phyloP scores from a whole-genome alignment of 2,329 filamentous ascomycete species.

The Cryphonectria nitschkei region DNA sequence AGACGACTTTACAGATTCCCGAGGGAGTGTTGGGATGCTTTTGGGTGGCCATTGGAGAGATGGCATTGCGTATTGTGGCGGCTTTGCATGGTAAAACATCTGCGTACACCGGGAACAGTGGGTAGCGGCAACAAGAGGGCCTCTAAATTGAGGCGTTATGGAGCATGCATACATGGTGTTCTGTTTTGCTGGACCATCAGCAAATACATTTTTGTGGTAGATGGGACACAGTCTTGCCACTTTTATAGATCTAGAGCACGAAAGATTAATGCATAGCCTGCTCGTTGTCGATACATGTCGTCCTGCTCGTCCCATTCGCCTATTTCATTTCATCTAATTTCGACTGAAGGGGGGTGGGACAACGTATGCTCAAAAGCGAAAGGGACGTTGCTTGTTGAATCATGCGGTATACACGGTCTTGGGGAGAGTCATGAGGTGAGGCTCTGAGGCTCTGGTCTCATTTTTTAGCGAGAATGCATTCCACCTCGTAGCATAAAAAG shows the following conservation, averaged over 20 bases:
- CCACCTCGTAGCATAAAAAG: background rate
- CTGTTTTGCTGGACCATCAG: background rate
- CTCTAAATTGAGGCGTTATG: background rate
- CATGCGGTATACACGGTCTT: background rate
- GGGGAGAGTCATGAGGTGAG: no score
- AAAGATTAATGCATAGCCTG: background rate
- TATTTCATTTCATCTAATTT: background rate
- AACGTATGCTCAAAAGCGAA: background rate
- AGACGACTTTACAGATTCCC: background rate
- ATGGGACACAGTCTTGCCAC: background rate
- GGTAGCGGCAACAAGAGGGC: background rate
- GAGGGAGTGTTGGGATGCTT: background rate
- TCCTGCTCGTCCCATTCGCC: background rate
- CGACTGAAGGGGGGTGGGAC: background rate
- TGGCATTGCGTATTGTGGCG: background rate
- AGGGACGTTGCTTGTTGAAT: no score
- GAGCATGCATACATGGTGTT: background rate
- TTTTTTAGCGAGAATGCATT: background rate
- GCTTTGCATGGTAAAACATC: slow-evolving; percentile 1
- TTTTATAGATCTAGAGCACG: background rate
- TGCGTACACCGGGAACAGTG: background rate
- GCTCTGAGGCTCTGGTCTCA: no score
- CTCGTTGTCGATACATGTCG: background rate
- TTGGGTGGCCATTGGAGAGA: background rate
- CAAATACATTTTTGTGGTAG: background rate